Conservation (phyloP, 1,139 yeast genomes). For the Fermentozyma sake region DNA sequence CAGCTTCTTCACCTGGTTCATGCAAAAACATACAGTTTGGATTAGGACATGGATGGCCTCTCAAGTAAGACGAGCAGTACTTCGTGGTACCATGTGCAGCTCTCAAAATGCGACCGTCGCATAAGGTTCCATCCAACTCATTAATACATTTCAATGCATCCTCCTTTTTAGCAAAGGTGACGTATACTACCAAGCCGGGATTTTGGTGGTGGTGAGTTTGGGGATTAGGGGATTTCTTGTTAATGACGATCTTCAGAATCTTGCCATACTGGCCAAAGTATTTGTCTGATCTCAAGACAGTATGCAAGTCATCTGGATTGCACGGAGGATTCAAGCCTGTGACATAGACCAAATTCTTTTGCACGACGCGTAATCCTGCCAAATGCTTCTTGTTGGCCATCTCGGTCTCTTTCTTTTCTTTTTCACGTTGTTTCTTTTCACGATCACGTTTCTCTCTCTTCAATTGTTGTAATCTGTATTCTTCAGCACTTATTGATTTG, state of each 20-base stretch:
- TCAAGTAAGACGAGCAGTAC: conserved; percentile 89
- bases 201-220: conserved; percentile 41
- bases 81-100: conserved; percentile 99
- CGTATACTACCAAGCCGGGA: conserved; percentile 92
- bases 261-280: conserved; percentile 98
- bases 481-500: conserved; percentile 78
- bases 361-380: conserved; percentile 96
- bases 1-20: conserved; percentile 99
- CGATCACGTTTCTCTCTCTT: conserved; percentile 77
- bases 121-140: conserved; percentile 89
- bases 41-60: conserved; percentile 96
- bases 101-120: conserved; percentile 80
- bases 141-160: conserved; percentile 92
- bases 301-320: conserved; percentile 83
- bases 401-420: conserved; percentile 89
- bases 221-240: conserved; percentile 61
- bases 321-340: conserved; percentile 93
- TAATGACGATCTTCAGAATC: conserved; percentile 89
- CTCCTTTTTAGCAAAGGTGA: conserved; percentile 87
- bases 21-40: conserved; percentile 99
- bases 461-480: conserved; percentile 71
- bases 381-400: conserved; percentile 86
- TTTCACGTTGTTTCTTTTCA: conserved; percentile 84
- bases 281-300: conserved; percentile 80
- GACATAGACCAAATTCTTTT: conserved; percentile 93